phyloP scores from a whole-genome alignment of 352 stramenopile species.

The Aphanomyces stellatus region DNA sequence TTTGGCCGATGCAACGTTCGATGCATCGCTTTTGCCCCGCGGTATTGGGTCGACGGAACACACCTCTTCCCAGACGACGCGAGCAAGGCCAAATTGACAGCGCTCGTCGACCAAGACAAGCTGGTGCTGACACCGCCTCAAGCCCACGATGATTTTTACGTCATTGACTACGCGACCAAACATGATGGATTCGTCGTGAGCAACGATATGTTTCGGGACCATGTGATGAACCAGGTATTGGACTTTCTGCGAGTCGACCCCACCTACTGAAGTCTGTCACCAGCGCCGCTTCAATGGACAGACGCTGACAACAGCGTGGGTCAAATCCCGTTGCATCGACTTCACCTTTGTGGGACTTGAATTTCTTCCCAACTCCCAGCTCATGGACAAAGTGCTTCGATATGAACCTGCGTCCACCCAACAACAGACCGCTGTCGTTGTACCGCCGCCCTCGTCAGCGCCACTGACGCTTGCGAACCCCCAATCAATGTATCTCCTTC shows the following conservation, averaged over 20 bases:
- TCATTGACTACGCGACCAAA: slow-evolving; percentile 86
- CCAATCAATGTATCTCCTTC: background rate
- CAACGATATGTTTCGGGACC: slow-evolving; percentile 90
- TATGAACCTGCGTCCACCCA: slow-evolving; percentile 26
- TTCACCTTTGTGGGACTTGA: slow-evolving; percentile 86
- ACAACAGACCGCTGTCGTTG: background rate
- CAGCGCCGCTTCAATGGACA: slow-evolving; percentile 28
- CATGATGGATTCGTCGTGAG: slow-evolving; percentile 84
- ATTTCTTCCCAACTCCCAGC: slow-evolving; percentile 83
- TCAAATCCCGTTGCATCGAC: slow-evolving; percentile 64
- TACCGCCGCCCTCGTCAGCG: background rate
- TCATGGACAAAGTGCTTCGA: slow-evolving; percentile 58
- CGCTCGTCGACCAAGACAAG: slow-evolving; percentile 50
- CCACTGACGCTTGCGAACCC: no score
- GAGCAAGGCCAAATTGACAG: slow-evolving; percentile 34
- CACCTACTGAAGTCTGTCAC: background rate
- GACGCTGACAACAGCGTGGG: slow-evolving; percentile 46
- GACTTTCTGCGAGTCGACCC: background rate
- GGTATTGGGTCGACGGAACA: slow-evolving; percentile 76
- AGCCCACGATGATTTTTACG: slow-evolving; percentile 86
- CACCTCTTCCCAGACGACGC: slow-evolving; percentile 18
- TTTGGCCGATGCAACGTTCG: slow-evolving; percentile 49
- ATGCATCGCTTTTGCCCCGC: slow-evolving; percentile 68
- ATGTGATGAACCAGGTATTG: slow-evolving; percentile 63
- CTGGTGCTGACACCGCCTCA: slow-evolving; percentile 74